phyloP scores from a whole-genome alignment of 441 rosid species.

The Corymbia calophylla region DNA sequence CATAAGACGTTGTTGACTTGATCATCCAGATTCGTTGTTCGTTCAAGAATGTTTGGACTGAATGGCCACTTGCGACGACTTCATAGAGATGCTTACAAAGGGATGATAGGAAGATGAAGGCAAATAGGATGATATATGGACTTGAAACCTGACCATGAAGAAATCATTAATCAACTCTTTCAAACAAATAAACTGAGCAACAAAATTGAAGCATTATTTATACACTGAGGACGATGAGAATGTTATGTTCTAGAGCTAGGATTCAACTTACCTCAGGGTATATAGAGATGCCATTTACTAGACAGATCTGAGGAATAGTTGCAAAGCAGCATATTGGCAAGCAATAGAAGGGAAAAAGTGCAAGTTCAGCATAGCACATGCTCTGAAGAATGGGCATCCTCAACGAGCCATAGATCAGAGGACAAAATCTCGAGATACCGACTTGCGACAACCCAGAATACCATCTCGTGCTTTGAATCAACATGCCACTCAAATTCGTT shows the following conservation, averaged over 20 bases:
- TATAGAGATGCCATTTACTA: slow-evolving; percentile 24
- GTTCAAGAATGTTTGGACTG: slow-evolving; percentile 8
- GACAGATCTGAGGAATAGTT: slow-evolving; percentile 31
- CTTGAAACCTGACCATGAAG: slow-evolving; percentile 15
- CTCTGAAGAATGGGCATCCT: slow-evolving; percentile 13
- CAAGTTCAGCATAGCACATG: slow-evolving; percentile 9
- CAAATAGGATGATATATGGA: slow-evolving; percentile 5
- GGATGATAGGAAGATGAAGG: slow-evolving; percentile 16
- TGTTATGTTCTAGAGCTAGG: background rate
- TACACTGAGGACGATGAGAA: background rate
- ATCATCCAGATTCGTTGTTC: slow-evolving; percentile 43
- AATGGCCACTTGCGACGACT: slow-evolving; percentile 8
- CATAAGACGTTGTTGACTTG: slow-evolving; percentile 5
- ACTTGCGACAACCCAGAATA: slow-evolving; percentile 13
- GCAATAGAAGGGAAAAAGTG: slow-evolving; percentile 4
- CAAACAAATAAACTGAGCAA: background rate
- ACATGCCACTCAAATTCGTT: slow-evolving; percentile 12
- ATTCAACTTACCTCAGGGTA: slow-evolving; percentile 29
- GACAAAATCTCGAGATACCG: slow-evolving; percentile 24
- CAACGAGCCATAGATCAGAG: slow-evolving; percentile 23
- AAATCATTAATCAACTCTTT: background rate
- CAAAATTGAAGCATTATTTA: background rate
- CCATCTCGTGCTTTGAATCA: slow-evolving; percentile 30
- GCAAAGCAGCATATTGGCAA: slow-evolving; percentile 25
- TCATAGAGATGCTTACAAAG: slow-evolving; percentile 14